A percentile compares a stretch with the other conserved stretches of the same genome.
Evolutionary conservation across 495 filamentous ascomycete species (phyloP).

Genomic region (Poronia punctata): DNA sequence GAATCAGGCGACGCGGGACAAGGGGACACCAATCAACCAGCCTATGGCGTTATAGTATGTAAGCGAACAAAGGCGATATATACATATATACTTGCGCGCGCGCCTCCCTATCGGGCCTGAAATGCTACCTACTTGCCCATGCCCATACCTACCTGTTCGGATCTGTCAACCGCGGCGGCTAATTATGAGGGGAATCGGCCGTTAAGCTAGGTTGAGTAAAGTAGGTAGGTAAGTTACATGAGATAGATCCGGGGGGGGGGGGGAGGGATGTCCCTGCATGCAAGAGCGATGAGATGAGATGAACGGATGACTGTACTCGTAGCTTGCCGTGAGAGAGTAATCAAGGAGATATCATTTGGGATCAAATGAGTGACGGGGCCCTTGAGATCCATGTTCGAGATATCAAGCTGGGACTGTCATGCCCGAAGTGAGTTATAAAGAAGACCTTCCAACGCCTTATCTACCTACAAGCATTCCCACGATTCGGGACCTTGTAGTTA

Average conservation of each 20-base stretch:
- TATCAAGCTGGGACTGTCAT: no score
- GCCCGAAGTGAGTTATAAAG: no score
- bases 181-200: constrained; percentile 2
- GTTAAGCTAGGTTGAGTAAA: neutral
- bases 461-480: no score
- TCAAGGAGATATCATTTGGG: neutral
- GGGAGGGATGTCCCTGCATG: neutral
- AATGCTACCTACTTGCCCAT: no score
- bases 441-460: no score
- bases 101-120: neutral
- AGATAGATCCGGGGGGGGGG: no score
- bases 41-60: neutral
- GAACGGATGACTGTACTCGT: neutral
- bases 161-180: constrained; percentile 10
- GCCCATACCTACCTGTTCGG: no score
- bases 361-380: neutral
- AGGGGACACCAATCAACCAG: constrained; percentile 4
- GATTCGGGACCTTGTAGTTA: no score
- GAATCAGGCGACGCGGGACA: constrained; percentile 7
- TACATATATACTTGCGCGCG: constrained; percentile 1
- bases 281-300: no score
- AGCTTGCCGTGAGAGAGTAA: neutral
- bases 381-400: no score
- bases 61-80: neutral
- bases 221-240: no score